Evolutionary conservation across 257 asterid genomes (phyloP), one percentile per base, ranked within the genome.

Genomic region (Solanum microdontum): DNA sequence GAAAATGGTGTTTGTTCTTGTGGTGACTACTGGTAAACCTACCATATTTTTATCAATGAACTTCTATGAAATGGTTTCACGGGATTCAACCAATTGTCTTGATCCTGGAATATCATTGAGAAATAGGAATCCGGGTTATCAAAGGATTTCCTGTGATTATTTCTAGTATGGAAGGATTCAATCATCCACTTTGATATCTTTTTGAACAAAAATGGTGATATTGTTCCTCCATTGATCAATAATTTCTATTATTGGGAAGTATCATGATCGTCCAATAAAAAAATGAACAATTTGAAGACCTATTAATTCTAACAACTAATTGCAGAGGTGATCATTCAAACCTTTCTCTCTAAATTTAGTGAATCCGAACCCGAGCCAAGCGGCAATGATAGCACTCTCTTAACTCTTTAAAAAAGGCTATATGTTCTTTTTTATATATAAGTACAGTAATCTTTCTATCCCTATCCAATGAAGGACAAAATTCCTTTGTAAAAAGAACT

Each of bases 1-100:
- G 93, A 92, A 69, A 88, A 89, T 86, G 96, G 96, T 62, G 87
- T 89, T 21, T 94, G 95, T 89, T 91, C 95, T 10, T 92, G 95
- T 69, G 92, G 91, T 74, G 96, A 92, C 87, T 93, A 89, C 75
- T 94, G 96, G 96, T 92, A 87, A 90, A 85, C 43, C 1, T 28
- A 28, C 0, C 69, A 82, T 45, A 8, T 28, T 82, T 15, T 80
- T 58, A 58, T 58, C 5, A 58, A 55, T 15, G 60, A 51, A 48
- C 60, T 2, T 48, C 21, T 48, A 51, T 55, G 64, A 48, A 48
- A 45, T 45, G 58, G 2, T 14, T 45, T 45, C 58, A 45, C 7
- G 21, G 19, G 19, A 48, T 48, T 48, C 1, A 13, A 14, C 2
- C 19, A 4, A 48, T 48, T 48, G 0, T 48, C 58, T 48, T 48